These are phyloP conservation scores for Myxozyma neglecta DNA, from an alignment of 805 yeast genomes.

Conservation along the genomic window DNA sequence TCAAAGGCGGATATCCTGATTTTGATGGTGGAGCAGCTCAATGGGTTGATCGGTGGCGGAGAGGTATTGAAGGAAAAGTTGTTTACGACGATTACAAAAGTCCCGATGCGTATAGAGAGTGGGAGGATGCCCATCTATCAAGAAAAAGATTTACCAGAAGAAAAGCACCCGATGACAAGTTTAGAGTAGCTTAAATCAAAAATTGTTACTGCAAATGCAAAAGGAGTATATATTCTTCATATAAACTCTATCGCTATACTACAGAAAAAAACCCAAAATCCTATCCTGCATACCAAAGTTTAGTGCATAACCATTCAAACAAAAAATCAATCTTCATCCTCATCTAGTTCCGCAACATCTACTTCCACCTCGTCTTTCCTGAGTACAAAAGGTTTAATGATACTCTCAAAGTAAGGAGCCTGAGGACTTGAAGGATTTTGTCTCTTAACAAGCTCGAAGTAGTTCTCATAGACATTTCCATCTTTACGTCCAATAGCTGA, in stretches of 20 bases:
- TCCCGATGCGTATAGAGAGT: slow-evolving; percentile 24
- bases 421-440: slow-evolving; percentile 50
- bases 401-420: slow-evolving; percentile 56
- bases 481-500: slow-evolving; percentile 78
- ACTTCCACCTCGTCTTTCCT: slow-evolving; percentile 36
- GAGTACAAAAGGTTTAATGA: slow-evolving; percentile 41
- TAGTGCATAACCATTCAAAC: neutral
- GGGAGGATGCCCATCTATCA: slow-evolving; percentile 17
- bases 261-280: neutral
- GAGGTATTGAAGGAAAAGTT: slow-evolving; percentile 49
- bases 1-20: slow-evolving; percentile 43
- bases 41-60: slow-evolving; percentile 63
- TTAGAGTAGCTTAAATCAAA: neutral
- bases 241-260: neutral
- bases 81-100: slow-evolving; percentile 38
- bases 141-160: neutral
- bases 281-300: neutral
- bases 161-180: neutral
- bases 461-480: slow-evolving; percentile 81
- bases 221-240: neutral
- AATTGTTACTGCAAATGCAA: neutral
- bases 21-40: slow-evolving; percentile 62
- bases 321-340: slow-evolving; percentile 20
- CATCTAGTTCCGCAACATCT: slow-evolving; percentile 23
- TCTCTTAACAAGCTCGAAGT: slow-evolving; percentile 61